phyloP scores from a whole-genome alignment of 176 grass and related monocot genomes.

The Cenchrus fungigraminus region DNA sequence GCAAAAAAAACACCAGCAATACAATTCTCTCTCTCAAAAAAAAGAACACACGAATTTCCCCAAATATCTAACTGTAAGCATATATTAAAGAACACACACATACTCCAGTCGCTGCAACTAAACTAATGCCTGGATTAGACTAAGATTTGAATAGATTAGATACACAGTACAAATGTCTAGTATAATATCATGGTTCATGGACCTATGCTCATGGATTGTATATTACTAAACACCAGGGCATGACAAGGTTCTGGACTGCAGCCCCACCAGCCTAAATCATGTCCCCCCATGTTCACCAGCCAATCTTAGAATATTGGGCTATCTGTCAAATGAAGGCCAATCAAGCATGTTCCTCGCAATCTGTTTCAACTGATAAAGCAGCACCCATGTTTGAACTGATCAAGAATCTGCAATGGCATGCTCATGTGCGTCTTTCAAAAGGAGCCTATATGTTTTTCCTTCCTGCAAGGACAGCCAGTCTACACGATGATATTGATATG shows the following conservation, averaged over 20 bases:
- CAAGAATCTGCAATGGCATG: slow-evolving; percentile 31
- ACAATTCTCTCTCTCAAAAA: neutral
- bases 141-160: slow-evolving; percentile 10
- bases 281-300: slow-evolving; percentile 49
- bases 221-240: slow-evolving; percentile 19
- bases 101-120: neutral
- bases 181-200: slow-evolving; percentile 22
- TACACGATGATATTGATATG: neutral
- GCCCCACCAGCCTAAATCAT: slow-evolving; percentile 55
- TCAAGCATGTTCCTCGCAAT: slow-evolving; percentile 37
- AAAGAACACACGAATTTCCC: slow-evolving; percentile 4
- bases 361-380: slow-evolving; percentile 20
- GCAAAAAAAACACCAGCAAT: neutral
- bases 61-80: slow-evolving; percentile 31
- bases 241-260: slow-evolving; percentile 33
- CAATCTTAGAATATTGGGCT: slow-evolving; percentile 35
- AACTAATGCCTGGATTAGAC: neutral
- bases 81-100: neutral
- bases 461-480: slow-evolving; percentile 8
- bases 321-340: slow-evolving; percentile 43
- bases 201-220: slow-evolving; percentile 37
- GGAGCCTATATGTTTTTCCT: slow-evolving; percentile 5
- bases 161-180: slow-evolving; percentile 4
- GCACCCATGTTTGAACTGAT: slow-evolving; percentile 27
- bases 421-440: slow-evolving; percentile 41